phyloP scores from a whole-genome alignment of 495 filamentous ascomycete genomes.

The Talaromyces adpressus region DNA sequence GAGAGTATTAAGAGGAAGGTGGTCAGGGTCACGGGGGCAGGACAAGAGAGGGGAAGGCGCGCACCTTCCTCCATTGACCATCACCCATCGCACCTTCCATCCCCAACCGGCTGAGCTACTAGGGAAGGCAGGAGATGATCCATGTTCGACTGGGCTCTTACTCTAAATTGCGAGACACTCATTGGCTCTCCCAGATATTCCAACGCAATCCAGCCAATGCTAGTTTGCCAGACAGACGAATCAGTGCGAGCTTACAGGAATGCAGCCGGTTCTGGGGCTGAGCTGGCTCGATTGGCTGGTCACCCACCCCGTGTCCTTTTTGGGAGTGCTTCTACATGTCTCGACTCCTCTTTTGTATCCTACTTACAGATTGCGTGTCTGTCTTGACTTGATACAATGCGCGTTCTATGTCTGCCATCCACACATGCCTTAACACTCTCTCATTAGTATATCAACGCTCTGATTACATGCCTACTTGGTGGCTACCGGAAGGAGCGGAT shows the following conservation, averaged over 20 bases:
- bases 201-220: neutral
- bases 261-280: neutral
- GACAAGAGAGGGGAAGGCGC: constrained; percentile 15
- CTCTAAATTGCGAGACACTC: neutral
- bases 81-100: neutral
- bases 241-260: neutral
- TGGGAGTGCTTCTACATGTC: neutral
- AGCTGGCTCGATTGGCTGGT: neutral
- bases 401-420: neutral
- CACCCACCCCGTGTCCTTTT: neutral
- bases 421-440: neutral
- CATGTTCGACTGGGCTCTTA: neutral
- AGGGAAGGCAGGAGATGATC: neutral
- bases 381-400: neutral
- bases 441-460: neutral
- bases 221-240: neutral
- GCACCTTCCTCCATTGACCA: neutral
- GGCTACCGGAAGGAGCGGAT: constrained; percentile 5
- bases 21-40: constrained; percentile 1
- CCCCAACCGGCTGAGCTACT: neutral
- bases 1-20: constrained; percentile 14
- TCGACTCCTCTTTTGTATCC: neutral
- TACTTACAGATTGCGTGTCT: neutral
- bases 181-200: neutral
- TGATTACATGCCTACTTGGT: neutral